Evolutionary conservation across 2,329 filamentous ascomycete species (phyloP), one percentile per base, ranked within the genome.

Genomic region (Phaeosphaeria sp.): DNA sequence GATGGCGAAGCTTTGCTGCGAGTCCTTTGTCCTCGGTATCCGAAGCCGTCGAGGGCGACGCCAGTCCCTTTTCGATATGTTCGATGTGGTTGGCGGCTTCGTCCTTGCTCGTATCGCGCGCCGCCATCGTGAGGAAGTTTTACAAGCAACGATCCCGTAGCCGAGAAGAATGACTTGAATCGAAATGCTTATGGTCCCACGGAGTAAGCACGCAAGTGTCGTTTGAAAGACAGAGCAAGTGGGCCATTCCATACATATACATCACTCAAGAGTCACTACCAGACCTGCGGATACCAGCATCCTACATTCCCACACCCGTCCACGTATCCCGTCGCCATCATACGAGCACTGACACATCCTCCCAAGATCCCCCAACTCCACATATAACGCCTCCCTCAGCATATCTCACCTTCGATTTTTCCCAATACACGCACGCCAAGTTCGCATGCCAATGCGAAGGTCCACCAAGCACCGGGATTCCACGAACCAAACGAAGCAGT

Each of bases 1-100:
- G 58, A 56, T 68, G 68, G n/a, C 65, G 53, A 5, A 71, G 53
- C 27, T 60, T 65, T 11, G 66, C 56, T 11, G 63, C 62, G 22
- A 62, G 55, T 33, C 64, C 67, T 8, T 54, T 55, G 27, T 71
- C 66, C 55, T 64, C 49, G 8, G 56, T 50, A 24, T 61, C 57
- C 2, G 58, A 60, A 17, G 49, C 64, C 6, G 59, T 62, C 0
- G 62, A 58, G 11, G 56, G 47, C 6, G 59, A 61, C 3, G 44
- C 54, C 24, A 65, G 52, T 1, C 59, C 65, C 43, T 70, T 66
- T 42, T 68, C 66, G 22, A 67, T 53, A 21, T 67, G 56, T 47
- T 70, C 65, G 27, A 68, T 52, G 8, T 66, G 62, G n/a, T 61
- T 27, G 21, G 48, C 46, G 2, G 49, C 51, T 27, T 63, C 53